These are phyloP conservation scores for Fusarium drepaniforme DNA, from an alignment of 2,329 filamentous ascomycete species.

Conservation along the genomic window DNA sequence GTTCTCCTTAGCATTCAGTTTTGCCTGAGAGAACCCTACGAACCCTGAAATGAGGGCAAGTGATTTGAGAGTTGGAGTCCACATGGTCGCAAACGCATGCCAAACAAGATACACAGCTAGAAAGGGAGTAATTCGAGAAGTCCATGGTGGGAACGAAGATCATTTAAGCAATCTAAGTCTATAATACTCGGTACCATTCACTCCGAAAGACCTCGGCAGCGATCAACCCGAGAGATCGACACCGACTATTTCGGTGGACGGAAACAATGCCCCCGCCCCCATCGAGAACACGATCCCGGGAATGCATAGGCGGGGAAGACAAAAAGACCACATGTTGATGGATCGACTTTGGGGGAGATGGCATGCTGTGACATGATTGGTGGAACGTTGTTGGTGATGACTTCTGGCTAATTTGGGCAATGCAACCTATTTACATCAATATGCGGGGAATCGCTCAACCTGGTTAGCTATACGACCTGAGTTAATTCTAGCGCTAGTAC, in stretches of 20 bases:
- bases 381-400: background rate
- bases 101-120: fast-evolving
- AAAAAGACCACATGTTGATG: background rate
- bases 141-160: background rate
- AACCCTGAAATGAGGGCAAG: conserved; percentile 15
- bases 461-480: background rate
- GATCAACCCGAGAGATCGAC: background rate
- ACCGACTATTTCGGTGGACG: background rate
- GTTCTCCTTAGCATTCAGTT: conserved; percentile 24
- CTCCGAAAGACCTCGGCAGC: conserved; percentile 15
- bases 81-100: conserved; percentile 3
- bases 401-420: conserved; percentile 1
- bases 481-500: background rate
- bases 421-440: background rate
- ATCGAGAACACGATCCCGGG: background rate
- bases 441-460: background rate
- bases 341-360: background rate
- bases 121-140: too few relatives aligned
- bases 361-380: background rate
- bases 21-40: background rate
- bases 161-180: background rate
- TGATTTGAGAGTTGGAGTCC: background rate
- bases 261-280: conserved; percentile 18
- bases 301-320: background rate
- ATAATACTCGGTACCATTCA: background rate